Conservation (phyloP, 352 stramenopile genomes). For the Phytophthora tubulina region DNA sequence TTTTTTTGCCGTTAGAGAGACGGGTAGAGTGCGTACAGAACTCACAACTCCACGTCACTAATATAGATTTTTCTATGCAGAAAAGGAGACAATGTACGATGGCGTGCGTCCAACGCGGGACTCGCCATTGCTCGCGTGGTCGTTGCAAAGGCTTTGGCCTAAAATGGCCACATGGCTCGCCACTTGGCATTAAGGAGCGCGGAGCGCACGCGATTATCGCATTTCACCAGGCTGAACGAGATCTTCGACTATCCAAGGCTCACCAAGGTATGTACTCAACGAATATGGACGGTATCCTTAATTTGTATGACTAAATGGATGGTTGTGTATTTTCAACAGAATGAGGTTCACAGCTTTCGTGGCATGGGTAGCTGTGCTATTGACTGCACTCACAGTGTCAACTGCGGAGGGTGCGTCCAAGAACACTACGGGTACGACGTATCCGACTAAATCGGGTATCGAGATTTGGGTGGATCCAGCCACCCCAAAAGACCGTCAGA, state of each 20-base stretch:
- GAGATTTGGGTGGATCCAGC: conserved; percentile 66
- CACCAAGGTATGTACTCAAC: conserved; percentile 2
- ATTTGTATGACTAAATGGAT: conserved; percentile 4
- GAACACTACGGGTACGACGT: conserved; percentile 32
- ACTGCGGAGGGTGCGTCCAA: conserved; percentile 15
- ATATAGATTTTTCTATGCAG: conserved; percentile 17
- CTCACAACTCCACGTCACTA: conserved; percentile 20
- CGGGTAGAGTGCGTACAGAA: neutral
- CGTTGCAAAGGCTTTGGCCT: conserved; percentile 14
- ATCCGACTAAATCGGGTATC: conserved; percentile 49
- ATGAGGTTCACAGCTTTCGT: conserved; percentile 31
- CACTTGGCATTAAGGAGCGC: conserved; percentile 35
- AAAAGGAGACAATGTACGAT: conserved; percentile 22
- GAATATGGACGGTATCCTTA: neutral
- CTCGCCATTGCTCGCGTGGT: conserved; percentile 19
- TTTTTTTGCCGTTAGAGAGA: conserved; percentile 39
- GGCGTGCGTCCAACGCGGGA: conserved; percentile 26
- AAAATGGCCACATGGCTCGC: conserved; percentile 7
- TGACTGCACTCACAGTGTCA: conserved; percentile 8
- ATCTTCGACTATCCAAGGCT: conserved; percentile 27
- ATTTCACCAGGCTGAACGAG: conserved; percentile 27
- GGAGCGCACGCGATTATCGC: conserved; percentile 40
- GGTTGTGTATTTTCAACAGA: neutral
- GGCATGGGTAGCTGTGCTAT: conserved; percentile 20
- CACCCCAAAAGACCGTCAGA: conserved; percentile 50